Percentiles rank a stretch among this genome's conserved stretches.
Conservation (phyloP, 208 protist genomes). For the Balamuthia mandrillaris region DNA sequence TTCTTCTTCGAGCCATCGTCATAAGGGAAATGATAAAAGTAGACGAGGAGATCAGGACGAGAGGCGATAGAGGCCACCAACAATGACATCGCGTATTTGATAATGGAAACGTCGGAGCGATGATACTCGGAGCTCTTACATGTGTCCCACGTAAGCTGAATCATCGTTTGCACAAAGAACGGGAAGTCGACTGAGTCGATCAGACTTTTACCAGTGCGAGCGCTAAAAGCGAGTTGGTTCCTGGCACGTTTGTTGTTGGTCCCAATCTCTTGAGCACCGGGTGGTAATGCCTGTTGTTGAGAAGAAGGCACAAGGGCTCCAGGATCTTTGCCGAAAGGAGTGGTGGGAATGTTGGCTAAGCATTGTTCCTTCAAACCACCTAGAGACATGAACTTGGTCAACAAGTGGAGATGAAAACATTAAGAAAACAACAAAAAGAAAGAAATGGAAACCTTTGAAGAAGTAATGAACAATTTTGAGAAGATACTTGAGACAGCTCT, state of each 20-base stretch:
- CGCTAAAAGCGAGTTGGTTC: background rate
- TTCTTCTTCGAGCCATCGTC: too few relatives aligned
- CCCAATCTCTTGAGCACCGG: too few relatives aligned
- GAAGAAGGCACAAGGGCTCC: too few relatives aligned
- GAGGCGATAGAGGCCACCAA: background rate
- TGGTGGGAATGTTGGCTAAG: too few relatives aligned
- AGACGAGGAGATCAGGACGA: background rate
- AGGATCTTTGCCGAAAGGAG: too few relatives aligned
- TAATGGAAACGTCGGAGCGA: constrained; percentile 18
- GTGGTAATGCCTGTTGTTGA: too few relatives aligned
- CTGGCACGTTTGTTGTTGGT: background rate
- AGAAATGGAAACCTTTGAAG: background rate
- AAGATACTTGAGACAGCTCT: background rate
- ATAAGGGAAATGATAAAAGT: background rate
- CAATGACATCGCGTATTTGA: constrained; percentile 32
- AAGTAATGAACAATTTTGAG: constrained; percentile 14
- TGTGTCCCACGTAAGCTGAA: background rate
- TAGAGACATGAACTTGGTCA: too few relatives aligned
- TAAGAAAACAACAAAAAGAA: too few relatives aligned
- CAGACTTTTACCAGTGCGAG: background rate
- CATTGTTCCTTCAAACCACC: too few relatives aligned
- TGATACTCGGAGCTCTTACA: background rate
- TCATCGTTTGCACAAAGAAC: background rate
- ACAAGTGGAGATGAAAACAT: too few relatives aligned
- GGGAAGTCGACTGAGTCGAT: constrained; percentile 20